Base-by-base conservation (phyloP, 805 yeast genomes). In the Ogataea nakhonphanomensis region DNA sequence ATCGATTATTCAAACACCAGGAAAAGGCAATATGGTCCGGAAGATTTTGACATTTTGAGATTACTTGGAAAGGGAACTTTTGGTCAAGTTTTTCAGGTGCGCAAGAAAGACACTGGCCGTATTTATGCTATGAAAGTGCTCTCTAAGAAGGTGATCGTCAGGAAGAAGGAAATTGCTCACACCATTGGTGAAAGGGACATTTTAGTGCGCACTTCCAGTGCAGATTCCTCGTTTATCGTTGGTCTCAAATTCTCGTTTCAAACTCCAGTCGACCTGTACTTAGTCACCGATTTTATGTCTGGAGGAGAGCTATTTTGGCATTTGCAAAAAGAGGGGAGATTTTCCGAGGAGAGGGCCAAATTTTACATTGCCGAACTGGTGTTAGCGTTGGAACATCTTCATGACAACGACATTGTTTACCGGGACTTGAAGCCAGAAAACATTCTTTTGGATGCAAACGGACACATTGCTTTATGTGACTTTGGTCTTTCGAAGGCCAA, bases 391-490 rank as follows among this genome's bases (percentile, higher is more conserved):
- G 96, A 93, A 66, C 96, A 89, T 61, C 73, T 93, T 51, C 99
- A 93, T 60, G 95, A 91, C 60, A 87, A 89, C 62, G 96, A 86
- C 53, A 91, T 93, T 53, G 96, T 93, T 44, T 93, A 93, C 66
- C 81, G 99, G 60, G 99, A 93, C 66, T 74, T 93, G 59, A 93
- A 93, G 66, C 99, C 99, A 1, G 99, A 93, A 66, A 93, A 93
- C 64, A 93, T 93, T 48, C 66, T 93, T 50, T 70, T 93, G 40
- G 99, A 93, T 66, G 96, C 97, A 9, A 88, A 89, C 64, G 99
- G 99, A 12, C 97, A 93, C 62, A 87, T 93, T 55, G 97, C 97
- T 1, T 72, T 93, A 41, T 93, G 99, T 71, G 99, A 93, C 65
- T 93, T 93, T 65, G 99, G 99, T 6, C 74, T 93, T 41, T 87